Base-by-base conservation (phyloP, 1,284 basidiomycete species). In the Sporisorium graminicola region DNA sequence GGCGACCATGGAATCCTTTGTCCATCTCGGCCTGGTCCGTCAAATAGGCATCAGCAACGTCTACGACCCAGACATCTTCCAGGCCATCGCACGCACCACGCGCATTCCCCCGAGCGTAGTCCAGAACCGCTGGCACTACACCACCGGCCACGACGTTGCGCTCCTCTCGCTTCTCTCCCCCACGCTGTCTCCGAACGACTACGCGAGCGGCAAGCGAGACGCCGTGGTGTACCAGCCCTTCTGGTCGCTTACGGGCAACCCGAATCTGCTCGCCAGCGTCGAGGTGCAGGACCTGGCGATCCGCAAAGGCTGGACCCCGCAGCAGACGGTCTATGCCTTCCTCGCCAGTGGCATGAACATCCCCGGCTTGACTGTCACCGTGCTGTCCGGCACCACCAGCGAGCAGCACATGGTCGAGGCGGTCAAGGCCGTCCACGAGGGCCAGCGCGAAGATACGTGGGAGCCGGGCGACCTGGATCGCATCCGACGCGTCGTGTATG, bases 111-210 rank as follows among this genome's bases (percentile, higher is more conserved):
- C 81, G 0, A 35, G 35, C 16, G 60, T 83, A 12, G 56, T 85
- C n/a, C 83, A 85, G 62, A 85, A 85, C 54, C 62, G 83, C 18
- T 85, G 82, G 82, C 83, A 85, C 50, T 63, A 66, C 44, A 77
- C 80, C 2, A 84, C 81, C 0, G 81, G 82, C 5, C 83, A 85
- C 69, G 83, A 85, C 43, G 81, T 85, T 1, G 82, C 82, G 0
- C 71, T 85, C 1, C 70, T 85, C 26, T 63, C 78, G 3, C 60
- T 77, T 5, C 79, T 85, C 40, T 70, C 63, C 10, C 81, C 83
- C 14, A 35, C 53, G 3, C 70, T 84, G 12, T 76, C 74, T 10
- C 83, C 83, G 3, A 85, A 85, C 60, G 66, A 77, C 70, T 82
- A 47, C 53, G 12, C 16, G n/a, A n/a, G n/a, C 31, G 31, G 47